Evolutionary conservation across 2,329 filamentous ascomycete genomes (phyloP).

Genomic region (Pochonia chlamydosporia): DNA sequence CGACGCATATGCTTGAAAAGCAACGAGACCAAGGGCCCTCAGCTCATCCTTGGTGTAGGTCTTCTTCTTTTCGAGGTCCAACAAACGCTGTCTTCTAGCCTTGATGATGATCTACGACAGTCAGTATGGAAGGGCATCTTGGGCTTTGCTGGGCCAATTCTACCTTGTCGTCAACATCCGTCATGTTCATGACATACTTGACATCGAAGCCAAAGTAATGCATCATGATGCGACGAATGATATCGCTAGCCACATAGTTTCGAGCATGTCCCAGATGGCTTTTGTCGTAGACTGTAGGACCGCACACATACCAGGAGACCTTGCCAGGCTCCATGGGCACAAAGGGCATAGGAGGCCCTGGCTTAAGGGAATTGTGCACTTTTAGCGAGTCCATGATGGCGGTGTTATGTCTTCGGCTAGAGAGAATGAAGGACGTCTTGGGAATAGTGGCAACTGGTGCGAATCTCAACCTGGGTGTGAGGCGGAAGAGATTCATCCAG

Average conservation of each 20-base stretch:
- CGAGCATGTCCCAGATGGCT: slow-evolving; percentile 77
- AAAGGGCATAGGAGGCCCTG: slow-evolving; percentile 68
- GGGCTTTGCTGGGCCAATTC: slow-evolving; percentile 5
- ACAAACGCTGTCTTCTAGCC: slow-evolving; percentile 71
- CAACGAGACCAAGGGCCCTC: slow-evolving; percentile 40
- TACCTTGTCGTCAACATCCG: slow-evolving; percentile 74
- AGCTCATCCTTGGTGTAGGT: slow-evolving; percentile 41
- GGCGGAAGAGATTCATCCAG: slow-evolving; percentile 31
- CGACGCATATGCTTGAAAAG: slow-evolving; percentile 51
- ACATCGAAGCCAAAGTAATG: slow-evolving; percentile 82
- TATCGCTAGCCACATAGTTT: slow-evolving; percentile 89
- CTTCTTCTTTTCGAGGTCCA: slow-evolving; percentile 75
- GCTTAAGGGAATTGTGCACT: slow-evolving; percentile 73
- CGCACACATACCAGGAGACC: slow-evolving; percentile 84
- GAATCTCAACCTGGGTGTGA: slow-evolving; percentile 20
- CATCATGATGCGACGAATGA: slow-evolving; percentile 73
- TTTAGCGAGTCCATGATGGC: slow-evolving; percentile 53
- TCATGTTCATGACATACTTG: slow-evolving; percentile 90
- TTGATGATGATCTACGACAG: slow-evolving; percentile 47
- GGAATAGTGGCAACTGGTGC: slow-evolving; percentile 20
- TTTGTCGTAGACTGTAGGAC: slow-evolving; percentile 80
- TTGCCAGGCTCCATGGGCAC: slow-evolving; percentile 64
- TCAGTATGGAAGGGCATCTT: neutral
- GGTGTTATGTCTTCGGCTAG: slow-evolving; percentile 27
- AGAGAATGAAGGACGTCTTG: slow-evolving; percentile 17